phyloP scores from a whole-genome alignment of 257 asterid genomes.

The Solanum gandarillasii region DNA sequence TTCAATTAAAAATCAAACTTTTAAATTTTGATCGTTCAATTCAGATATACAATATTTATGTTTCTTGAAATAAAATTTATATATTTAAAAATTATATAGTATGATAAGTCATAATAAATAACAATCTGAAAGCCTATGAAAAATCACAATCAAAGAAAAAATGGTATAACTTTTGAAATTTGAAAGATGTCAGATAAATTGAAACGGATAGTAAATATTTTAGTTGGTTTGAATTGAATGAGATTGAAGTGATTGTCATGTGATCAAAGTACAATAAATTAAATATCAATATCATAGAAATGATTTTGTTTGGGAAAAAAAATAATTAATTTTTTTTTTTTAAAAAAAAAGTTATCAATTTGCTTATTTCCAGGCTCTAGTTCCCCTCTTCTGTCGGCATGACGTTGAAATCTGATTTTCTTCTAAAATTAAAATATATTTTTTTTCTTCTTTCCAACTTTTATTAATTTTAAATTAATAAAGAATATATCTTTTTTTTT shows the following conservation, averaged over 20 bases:
- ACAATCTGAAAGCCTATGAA: neutral
- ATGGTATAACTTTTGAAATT: neutral
- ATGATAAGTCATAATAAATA: neutral
- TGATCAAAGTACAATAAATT: neutral
- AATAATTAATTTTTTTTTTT: too few relatives aligned
- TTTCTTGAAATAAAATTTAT: neutral
- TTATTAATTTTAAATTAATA: neutral
- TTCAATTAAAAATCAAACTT: too few relatives aligned
- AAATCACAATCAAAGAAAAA: neutral
- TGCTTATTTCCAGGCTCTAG: neutral
- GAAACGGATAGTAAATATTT: neutral
- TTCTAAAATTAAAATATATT: neutral
- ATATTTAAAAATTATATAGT: neutral
- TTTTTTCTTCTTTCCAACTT: neutral
- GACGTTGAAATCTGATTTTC: neutral
- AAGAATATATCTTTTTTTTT: too few relatives aligned
- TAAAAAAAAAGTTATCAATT: neutral
- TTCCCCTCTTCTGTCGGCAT: neutral
- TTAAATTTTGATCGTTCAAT: too few relatives aligned
- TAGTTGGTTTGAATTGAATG: neutral
- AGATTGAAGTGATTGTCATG: neutral
- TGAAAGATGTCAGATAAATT: neutral
- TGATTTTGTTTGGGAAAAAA: neutral
- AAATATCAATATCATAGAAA: neutral
- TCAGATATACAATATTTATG: too few relatives aligned